These are phyloP conservation scores for Pythium brassicae DNA, from an alignment of 352 stramenopile genomes.

Conservation along the genomic window DNA sequence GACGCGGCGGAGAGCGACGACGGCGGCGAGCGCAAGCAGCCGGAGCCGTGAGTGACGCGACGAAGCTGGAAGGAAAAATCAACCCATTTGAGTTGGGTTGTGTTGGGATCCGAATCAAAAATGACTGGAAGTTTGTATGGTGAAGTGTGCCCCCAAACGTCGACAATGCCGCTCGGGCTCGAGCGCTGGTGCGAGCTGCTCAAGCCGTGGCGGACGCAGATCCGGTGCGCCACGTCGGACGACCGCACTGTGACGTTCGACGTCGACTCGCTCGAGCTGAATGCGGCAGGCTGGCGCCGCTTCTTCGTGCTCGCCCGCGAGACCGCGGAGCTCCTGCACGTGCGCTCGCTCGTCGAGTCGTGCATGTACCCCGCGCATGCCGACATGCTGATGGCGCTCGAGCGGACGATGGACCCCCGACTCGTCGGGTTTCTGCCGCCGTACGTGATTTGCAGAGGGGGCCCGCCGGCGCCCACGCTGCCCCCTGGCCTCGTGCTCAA, in stretches of 20 bases:
- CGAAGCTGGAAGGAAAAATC: too few species aligned
- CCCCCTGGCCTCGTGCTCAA: background rate
- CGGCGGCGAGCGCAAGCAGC: background rate
- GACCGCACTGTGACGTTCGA: background rate
- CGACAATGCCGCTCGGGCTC: background rate
- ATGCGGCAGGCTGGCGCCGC: background rate
- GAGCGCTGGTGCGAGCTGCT: background rate
- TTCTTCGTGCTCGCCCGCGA: background rate
- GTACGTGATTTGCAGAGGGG: too few species aligned
- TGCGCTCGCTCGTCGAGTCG: background rate
- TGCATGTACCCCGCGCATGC: background rate
- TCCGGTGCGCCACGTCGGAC: background rate
- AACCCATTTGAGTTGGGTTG: too few species aligned
- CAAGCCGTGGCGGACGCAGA: background rate
- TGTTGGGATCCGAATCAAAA: too few species aligned
- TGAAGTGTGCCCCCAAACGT: too few species aligned
- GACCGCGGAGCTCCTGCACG: background rate
- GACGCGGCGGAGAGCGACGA: background rate
- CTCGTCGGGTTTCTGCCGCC: too few species aligned
- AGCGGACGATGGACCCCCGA: too few species aligned
- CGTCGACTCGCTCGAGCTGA: background rate
- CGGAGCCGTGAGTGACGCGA: too few species aligned
- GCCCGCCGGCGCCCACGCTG: background rate
- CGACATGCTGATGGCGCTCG: background rate
- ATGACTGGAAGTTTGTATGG: too few species aligned